Conservation (phyloP, 768 basidiomycete species). For the Podaxis sp. region DNA sequence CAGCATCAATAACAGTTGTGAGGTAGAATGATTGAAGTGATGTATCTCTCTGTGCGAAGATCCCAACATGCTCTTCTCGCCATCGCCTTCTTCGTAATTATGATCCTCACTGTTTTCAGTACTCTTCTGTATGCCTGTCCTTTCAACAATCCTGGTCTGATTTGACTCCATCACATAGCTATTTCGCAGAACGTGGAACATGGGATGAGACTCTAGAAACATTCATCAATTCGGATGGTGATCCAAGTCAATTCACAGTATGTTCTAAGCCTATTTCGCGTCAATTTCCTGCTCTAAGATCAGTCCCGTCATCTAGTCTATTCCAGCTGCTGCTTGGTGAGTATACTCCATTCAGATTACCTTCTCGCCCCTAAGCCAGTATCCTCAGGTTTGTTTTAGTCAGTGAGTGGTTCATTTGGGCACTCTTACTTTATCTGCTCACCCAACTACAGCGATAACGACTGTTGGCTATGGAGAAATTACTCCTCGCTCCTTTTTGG, state of each 20-base stretch:
- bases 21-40: slow-evolving; percentile 79
- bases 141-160: neutral
- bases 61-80: slow-evolving; percentile 86
- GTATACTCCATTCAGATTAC: slow-evolving; percentile 29
- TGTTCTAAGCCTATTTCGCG: slow-evolving; percentile 15
- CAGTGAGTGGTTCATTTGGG: slow-evolving; percentile 44
- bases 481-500: slow-evolving; percentile 83
- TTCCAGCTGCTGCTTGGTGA: slow-evolving; percentile 44
- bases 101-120: slow-evolving; percentile 85
- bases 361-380: neutral
- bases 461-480: slow-evolving; percentile 94
- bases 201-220: slow-evolving; percentile 81
- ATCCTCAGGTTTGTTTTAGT: slow-evolving; percentile 67
- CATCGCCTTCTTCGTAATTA: slow-evolving; percentile 83
- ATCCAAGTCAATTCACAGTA: slow-evolving; percentile 75
- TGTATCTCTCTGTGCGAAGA: slow-evolving; percentile 83
- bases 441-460: slow-evolving; percentile 60
- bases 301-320: slow-evolving; percentile 22
- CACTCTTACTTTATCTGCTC: neutral
- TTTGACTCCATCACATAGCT: slow-evolving; percentile 34
- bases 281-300: neutral
- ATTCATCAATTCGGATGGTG: slow-evolving; percentile 84
- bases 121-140: slow-evolving; percentile 60
- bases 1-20: neutral
- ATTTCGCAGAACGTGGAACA: slow-evolving; percentile 86